Conservation (phyloP, 306 rosid genomes). For the Begonia peltatifolia region DNA sequence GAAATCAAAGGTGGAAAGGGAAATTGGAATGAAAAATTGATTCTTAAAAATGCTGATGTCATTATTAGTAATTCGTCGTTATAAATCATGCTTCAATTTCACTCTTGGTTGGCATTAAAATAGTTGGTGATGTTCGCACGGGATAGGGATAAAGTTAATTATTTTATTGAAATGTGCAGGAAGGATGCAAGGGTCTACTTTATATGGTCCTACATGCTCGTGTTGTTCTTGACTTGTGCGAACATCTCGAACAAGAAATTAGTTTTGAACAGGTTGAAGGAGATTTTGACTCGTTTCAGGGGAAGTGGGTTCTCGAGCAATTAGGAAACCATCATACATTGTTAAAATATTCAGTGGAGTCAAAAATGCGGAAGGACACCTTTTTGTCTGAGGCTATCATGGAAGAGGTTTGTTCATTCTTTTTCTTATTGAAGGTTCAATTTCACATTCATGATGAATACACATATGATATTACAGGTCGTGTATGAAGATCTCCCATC, state of each 20-base stretch:
- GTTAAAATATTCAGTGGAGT: conserved; percentile 84
- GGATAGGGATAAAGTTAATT: no score
- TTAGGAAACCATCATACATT: conserved; percentile 87
- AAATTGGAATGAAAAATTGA: no score
- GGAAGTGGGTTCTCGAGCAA: conserved; percentile 91
- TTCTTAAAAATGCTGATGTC: no score
- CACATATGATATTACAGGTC: conserved; percentile 26
- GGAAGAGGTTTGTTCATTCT: conserved; percentile 53
- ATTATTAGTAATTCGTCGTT: no score
- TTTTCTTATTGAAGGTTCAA: no score
- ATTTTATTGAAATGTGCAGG: conserved; percentile 28
- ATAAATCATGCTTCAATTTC: no score
- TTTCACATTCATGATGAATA: no score
- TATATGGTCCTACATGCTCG: conserved; percentile 99
- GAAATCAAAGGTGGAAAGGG: no score
- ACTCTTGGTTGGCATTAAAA: no score
- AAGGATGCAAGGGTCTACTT: conserved; percentile 93
- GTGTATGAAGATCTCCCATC: conserved; percentile 94
- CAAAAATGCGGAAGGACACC: conserved; percentile 84
- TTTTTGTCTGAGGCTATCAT: conserved; percentile 91
- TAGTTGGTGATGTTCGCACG: no score
- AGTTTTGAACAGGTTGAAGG: conserved; percentile 93
- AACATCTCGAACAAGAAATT: conserved; percentile 68
- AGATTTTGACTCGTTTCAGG: conserved; percentile 77
- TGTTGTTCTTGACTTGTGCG: conserved; percentile 79